Evolutionary conservation across 108 stramenopile species (phyloP), one percentile per base, ranked within the genome.

Genomic region (Pseudonitzschia multistriata): DNA sequence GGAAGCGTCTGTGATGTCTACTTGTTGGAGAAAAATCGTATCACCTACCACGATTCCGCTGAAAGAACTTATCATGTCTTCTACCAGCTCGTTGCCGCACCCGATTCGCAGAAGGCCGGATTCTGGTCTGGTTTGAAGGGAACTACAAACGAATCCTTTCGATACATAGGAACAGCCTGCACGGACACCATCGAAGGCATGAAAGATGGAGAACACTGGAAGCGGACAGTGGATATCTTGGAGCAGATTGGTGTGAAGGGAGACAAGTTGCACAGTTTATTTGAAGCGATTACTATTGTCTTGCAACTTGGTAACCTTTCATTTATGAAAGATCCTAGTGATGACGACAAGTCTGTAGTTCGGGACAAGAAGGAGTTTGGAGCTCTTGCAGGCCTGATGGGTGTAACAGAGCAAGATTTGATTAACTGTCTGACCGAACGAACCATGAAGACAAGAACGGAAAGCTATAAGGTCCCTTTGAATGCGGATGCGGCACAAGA

Each of bases 1-100:
- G 90, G 92, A 49, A 83, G 82, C 28, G 86, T 77, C 56, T 88
- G 88, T 67, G 87, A 85, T 59, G 88, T 88, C n/a, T 99, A 99
- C 76, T 82, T 99, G 39, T 79, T 99, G 34, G 99, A 99, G 78
- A 99, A 99, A 81, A 88, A 88, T 54, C 81, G 99, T 36, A 96
- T 99, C 40, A 96, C 93, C 6, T 70, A 79, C 36, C 95, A 91
- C 62, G 97, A 98, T 59, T 77, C 93, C 39, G 79, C 87, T 67
- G 96, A 95, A 3, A 64, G 99, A 62, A 99, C 98, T 39, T 99
- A 96, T 79, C 99, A 99, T 76, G 88, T 98, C 22, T 99, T 99
- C 68, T 99, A 99, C 77, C 97, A 99, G 79, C 70, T 98, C 22
- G 76, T 96, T 3, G 91, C 93, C 11, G 95, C 95, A 21, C 74